Conservation (phyloP, 73 alveolate genomes). For the Tetrahymena thermophila region DNA sequence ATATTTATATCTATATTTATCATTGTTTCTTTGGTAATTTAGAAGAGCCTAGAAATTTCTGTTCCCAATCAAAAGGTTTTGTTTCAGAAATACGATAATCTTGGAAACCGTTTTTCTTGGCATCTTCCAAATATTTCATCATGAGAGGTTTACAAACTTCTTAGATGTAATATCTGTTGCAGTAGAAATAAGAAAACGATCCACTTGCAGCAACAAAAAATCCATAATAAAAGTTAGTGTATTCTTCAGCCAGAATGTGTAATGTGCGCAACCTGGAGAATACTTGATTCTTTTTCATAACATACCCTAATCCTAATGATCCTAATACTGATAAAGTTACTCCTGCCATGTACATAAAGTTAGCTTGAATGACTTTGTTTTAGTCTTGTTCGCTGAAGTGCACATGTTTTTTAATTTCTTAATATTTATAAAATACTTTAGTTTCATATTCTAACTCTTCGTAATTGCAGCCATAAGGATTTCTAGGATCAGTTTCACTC, state of each 20-base stretch:
- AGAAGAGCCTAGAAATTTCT: background rate
- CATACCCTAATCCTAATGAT: background rate
- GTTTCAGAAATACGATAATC: constrained; percentile 25
- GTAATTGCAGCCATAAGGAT: constrained; percentile 39
- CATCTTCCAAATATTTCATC: constrained; percentile 32
- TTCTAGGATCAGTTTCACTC: constrained; percentile 38
- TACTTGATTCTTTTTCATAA: background rate
- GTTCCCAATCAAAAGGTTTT: background rate
- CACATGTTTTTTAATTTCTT: constrained; percentile 7
- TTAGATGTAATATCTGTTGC: background rate
- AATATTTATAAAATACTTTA: constrained; percentile 21
- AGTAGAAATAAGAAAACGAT: constrained; percentile 11
- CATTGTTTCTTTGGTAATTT: background rate
- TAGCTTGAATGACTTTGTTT: constrained; percentile 9
- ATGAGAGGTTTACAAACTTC: constrained; percentile 19
- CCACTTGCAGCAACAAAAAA: constrained; percentile 10
- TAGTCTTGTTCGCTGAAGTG: constrained; percentile 25
- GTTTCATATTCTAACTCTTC: constrained; percentile 30
- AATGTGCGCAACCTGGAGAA: background rate
- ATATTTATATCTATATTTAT: background rate
- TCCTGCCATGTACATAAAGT: constrained; percentile 10
- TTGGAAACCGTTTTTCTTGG: constrained; percentile 29
- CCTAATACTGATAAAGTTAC: constrained; percentile 3
- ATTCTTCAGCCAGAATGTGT: background rate
- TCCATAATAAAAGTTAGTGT: constrained; percentile 18